These are phyloP conservation scores for Pseudogymnoascus sp. DNA, from an alignment of 2,329 filamentous ascomycete species.

Conservation along the genomic window DNA sequence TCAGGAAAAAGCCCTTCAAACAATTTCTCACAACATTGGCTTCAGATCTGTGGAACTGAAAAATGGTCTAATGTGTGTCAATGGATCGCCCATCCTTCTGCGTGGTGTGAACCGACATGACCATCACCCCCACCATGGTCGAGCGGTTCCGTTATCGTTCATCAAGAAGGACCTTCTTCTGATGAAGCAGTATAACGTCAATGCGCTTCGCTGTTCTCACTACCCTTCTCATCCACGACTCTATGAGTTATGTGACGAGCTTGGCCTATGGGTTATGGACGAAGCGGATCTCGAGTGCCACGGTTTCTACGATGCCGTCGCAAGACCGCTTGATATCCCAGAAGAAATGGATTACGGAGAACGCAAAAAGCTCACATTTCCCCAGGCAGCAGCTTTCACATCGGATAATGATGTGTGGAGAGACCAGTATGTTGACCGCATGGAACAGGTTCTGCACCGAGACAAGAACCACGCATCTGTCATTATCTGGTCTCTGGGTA, in stretches of 20 bases:
- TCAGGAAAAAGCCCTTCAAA: slow-evolving; percentile 20
- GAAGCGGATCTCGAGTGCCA: slow-evolving; percentile 48
- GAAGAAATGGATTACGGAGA: slow-evolving; percentile 53
- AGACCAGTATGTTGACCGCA: slow-evolving; percentile 60
- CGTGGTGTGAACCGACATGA: slow-evolving; percentile 64
- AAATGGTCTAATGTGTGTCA: slow-evolving; percentile 53
- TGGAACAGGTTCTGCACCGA: slow-evolving; percentile 54
- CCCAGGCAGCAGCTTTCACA: slow-evolving; percentile 49
- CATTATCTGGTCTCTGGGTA: slow-evolving; percentile 67
- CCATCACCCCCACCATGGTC: slow-evolving; percentile 54
- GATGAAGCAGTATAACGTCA: slow-evolving; percentile 67
- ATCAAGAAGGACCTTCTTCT: slow-evolving; percentile 54
- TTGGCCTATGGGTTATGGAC: slow-evolving; percentile 57
- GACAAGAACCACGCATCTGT: slow-evolving; percentile 67
- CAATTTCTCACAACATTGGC: slow-evolving; percentile 42
- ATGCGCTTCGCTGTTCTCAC: slow-evolving; percentile 62
- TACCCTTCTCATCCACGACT: slow-evolving; percentile 57
- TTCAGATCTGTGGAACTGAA: slow-evolving; percentile 59
- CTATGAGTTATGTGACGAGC: slow-evolving; percentile 55
- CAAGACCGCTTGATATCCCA: slow-evolving; percentile 44
- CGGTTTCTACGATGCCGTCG: slow-evolving; percentile 36
- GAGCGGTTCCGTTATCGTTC: slow-evolving; percentile 46
- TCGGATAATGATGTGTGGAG: slow-evolving; percentile 55
- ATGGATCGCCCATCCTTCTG: slow-evolving; percentile 53
- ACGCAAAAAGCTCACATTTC: slow-evolving; percentile 50